Evolutionary conservation across 2,329 filamentous ascomycete species (phyloP).

Genomic region (Fusarium keratoplasticum): DNA sequence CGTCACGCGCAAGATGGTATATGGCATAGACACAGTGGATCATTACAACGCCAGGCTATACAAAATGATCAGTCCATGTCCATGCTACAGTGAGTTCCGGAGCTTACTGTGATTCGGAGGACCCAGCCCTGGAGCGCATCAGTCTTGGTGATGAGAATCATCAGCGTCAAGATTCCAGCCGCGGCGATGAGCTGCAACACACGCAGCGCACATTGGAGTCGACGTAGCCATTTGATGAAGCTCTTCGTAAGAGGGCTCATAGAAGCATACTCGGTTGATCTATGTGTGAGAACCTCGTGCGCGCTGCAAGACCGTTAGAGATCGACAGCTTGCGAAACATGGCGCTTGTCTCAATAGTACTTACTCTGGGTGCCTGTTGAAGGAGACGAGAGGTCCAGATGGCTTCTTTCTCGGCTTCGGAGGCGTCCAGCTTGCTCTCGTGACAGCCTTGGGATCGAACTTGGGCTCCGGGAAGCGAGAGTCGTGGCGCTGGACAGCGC

Average conservation of each 20-base stretch:
- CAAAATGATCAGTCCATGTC: slow-evolving; percentile 17
- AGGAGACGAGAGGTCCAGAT: slow-evolving; percentile 80
- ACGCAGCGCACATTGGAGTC: slow-evolving; percentile 76
- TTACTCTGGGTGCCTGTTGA: slow-evolving; percentile 90
- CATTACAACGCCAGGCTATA: slow-evolving; percentile 79
- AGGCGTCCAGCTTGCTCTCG: slow-evolving; percentile 79
- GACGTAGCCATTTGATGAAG: slow-evolving; percentile 76
- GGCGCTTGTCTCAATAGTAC: slow-evolving; percentile 44
- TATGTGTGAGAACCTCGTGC: slow-evolving; percentile 73
- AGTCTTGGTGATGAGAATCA: slow-evolving; percentile 80
- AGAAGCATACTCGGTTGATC: slow-evolving; percentile 69
- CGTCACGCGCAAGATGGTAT: slow-evolving; percentile 80
- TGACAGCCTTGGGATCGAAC: slow-evolving; percentile 91
- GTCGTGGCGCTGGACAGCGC: slow-evolving; percentile 62
- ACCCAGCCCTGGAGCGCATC: slow-evolving; percentile 77
- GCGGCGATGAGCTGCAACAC: slow-evolving; percentile 75
- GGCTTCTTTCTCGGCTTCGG: slow-evolving; percentile 72
- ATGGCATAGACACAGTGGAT: slow-evolving; percentile 81
- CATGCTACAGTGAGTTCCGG: background rate
- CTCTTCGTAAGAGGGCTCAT: slow-evolving; percentile 78
- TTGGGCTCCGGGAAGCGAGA: slow-evolving; percentile 63
- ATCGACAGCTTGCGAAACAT: slow-evolving; percentile 4
- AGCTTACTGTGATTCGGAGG: slow-evolving; percentile 78
- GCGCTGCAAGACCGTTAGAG: slow-evolving; percentile 53
- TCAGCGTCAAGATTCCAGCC: slow-evolving; percentile 77